Evolutionary conservation across 2,329 filamentous ascomycete species (phyloP).

Genomic region (Claviceps quebecensis): DNA sequence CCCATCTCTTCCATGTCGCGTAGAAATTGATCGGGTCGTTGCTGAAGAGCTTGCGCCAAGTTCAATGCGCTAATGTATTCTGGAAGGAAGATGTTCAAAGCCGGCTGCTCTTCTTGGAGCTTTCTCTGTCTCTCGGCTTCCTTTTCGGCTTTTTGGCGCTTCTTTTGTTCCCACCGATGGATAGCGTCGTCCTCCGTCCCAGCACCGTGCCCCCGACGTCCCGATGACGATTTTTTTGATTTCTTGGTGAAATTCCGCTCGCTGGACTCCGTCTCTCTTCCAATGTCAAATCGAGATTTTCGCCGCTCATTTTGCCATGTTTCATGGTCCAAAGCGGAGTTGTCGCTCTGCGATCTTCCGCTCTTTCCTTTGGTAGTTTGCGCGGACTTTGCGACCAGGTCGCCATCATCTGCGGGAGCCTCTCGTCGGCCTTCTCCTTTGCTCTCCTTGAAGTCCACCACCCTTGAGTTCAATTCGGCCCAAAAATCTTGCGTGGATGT

Average conservation of each 20-base stretch:
- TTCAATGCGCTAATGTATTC: conserved; percentile 86
- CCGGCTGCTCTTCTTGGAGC: conserved; percentile 28
- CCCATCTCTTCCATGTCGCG: conserved; percentile 68
- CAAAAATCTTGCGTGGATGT: conserved; percentile 11
- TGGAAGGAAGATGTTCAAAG: conserved; percentile 58
- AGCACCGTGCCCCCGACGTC: conserved; percentile 13
- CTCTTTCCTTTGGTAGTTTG: background rate
- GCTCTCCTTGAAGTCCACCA: conserved; percentile 6
- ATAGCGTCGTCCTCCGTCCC: conserved; percentile 26
- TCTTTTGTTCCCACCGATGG: conserved; percentile 23
- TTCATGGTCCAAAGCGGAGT: background rate
- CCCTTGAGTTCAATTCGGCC: conserved; percentile 13
- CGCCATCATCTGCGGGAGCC: background rate
- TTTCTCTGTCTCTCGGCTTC: conserved; percentile 25
- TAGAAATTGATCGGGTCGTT: conserved; percentile 59
- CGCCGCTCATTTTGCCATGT: conserved; percentile 11
- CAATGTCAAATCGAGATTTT: conserved; percentile 19
- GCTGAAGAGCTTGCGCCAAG: conserved; percentile 59
- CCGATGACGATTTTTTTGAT: conserved; percentile 9
- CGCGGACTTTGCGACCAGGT: background rate
- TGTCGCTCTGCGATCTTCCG: background rate
- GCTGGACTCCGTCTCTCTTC: conserved; percentile 9
- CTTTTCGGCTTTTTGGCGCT: conserved; percentile 28
- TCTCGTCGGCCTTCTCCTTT: conserved; percentile 1
- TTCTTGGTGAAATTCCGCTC: conserved; percentile 13